phyloP scores from a whole-genome alignment of 2,329 filamentous ascomycete species.

The Fusarium verticillioides region DNA sequence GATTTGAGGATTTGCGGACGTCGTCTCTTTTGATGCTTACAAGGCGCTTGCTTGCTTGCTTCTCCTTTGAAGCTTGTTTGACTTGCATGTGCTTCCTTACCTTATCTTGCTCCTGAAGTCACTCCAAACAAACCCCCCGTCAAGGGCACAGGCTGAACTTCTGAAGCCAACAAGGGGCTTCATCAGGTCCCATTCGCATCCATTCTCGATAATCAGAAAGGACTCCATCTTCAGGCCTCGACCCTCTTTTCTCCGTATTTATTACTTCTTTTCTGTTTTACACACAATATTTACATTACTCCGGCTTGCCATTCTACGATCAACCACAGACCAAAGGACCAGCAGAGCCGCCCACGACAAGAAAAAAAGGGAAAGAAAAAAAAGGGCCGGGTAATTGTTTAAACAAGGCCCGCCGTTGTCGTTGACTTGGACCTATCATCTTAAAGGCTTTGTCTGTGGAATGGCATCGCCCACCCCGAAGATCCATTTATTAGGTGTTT shows the following conservation, averaged over 20 bases:
- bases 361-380: neutral
- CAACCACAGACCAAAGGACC: neutral
- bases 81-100: conserved; percentile 21
- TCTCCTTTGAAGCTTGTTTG: neutral
- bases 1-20: conserved; percentile 25
- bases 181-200: conserved; percentile 1
- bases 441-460: conserved; percentile 26
- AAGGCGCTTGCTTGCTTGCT: neutral
- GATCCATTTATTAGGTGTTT: conserved; percentile 19
- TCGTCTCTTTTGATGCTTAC: conserved; percentile 26
- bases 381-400: conserved; percentile 19
- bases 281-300: neutral
- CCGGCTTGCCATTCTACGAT: conserved; percentile 1
- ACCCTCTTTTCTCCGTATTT: conserved; percentile 22
- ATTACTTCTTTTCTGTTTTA: neutral
- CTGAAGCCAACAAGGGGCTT: conserved; percentile 2
- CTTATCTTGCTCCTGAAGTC: conserved; percentile 5
- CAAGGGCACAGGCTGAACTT: neutral
- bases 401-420: conserved; percentile 23
- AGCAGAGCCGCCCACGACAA: conserved; percentile 18
- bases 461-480: conserved; percentile 39
- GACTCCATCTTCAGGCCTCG: conserved; percentile 20
- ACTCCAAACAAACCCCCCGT: neutral
- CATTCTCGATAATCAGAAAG: conserved; percentile 9
- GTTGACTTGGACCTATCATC: conserved; percentile 21